phyloP scores from a whole-genome alignment of 352 stramenopile genomes.

The Pythium scleroteichum region DNA sequence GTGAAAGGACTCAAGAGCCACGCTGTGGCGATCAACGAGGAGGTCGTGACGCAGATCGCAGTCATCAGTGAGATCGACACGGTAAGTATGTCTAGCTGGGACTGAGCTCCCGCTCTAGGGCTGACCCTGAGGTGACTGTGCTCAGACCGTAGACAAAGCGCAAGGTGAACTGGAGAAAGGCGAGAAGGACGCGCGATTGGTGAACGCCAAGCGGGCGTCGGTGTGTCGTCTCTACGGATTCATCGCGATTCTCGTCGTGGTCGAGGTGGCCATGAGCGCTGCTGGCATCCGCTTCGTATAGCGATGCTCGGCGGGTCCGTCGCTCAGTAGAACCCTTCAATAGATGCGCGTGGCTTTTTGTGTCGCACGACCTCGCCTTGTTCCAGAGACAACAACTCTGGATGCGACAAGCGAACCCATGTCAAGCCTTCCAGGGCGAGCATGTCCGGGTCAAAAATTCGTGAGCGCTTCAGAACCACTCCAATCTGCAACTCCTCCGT shows the following conservation, averaged over 20 bases:
- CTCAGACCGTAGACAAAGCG: constrained; percentile 66
- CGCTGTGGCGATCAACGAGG: constrained; percentile 78
- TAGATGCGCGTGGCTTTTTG: background rate
- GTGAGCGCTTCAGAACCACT: background rate
- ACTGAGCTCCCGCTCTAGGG: no score
- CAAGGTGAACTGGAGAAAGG: constrained; percentile 63
- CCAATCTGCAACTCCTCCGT: background rate
- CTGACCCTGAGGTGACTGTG: background rate
- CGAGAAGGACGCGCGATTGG: constrained; percentile 52
- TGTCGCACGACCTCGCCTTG: background rate
- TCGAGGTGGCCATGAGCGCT: constrained; percentile 20
- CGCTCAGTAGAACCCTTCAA: background rate
- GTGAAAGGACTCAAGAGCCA: constrained; percentile 77
- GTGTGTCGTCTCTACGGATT: constrained; percentile 75
- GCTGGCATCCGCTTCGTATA: constrained; percentile 16
- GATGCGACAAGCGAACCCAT: constrained; percentile 3
- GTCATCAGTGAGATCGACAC: constrained; percentile 72
- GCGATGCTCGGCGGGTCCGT: no score
- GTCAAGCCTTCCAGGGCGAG: background rate
- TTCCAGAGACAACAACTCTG: no score
- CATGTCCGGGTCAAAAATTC: background rate
- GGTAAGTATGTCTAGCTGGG: no score
- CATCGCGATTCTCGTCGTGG: constrained; percentile 64
- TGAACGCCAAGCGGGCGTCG: constrained; percentile 77
- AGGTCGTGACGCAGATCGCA: constrained; percentile 73